Base-by-base conservation (phyloP, 345 rosid genomes). In the Turnera subulata region DNA sequence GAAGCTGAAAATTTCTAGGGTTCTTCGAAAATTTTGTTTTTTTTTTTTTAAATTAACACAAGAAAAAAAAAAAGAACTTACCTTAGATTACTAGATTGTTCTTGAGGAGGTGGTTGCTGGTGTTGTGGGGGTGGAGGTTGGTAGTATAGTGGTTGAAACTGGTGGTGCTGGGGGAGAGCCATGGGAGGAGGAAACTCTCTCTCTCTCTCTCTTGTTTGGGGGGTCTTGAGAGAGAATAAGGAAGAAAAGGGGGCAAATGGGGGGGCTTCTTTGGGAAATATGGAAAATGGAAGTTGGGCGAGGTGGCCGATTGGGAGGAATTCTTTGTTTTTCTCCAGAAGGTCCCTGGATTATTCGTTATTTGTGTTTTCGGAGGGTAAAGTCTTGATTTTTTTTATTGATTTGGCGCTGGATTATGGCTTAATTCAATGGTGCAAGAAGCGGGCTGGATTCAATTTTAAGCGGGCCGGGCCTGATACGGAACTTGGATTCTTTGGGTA, bases 161-260 rank as follows among this genome's bases (percentile, higher is more conserved):
- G 79, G 53, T 58, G 82, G 55, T 61, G 83, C 26, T 67, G 89
- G 69, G 78, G 89, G 29, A 75, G 69, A 68, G 90, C 95, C 97
- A 80, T 78, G 65, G 56, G 40, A 46, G 49, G 47, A 21, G 37
- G 2, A 4, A 12, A 45, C 24, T 44, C 33, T 7, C 24, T 46
- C 17, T n/a, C n/a, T n/a, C n/a, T n/a, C n/a, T n/a, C n/a, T n/a
- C n/a, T n/a, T n/a, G n/a, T n/a, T n/a, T n/a, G 17, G 8, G 10
- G 11, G 32, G 32, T 39, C 50, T 19, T 21, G 18, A 1, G 6
- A 24, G 46, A 12, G 7, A 23, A 0, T 65, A 40, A 78, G 70
- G 66, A 50, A 59, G 47, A 58, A 13, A 33, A 22, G 25, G 19
- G 23, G 15, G 58, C 29, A 6, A 14, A 38, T 15, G 46, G 19